Evolutionary conservation across 148 eudicot species (phyloP).

Genomic region (Fagopyrum homotropicum): DNA sequence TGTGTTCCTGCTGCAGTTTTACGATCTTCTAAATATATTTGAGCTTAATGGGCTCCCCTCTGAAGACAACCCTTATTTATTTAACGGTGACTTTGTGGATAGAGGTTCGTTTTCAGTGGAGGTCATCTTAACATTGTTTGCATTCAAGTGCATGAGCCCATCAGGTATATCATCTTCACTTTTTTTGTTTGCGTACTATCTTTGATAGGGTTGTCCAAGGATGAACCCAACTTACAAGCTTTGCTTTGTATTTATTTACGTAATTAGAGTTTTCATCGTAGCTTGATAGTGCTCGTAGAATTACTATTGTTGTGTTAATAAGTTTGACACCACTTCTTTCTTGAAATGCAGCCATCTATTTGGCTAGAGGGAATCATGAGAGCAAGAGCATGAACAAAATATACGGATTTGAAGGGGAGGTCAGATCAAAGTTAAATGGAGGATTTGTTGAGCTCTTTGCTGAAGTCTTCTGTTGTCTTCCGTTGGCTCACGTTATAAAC

Average conservation of each 20-base stretch:
- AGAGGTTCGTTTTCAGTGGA: constrained; percentile 94
- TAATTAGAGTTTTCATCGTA: not conserved
- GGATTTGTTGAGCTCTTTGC: constrained; percentile 96
- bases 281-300: constrained; percentile 2
- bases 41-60: constrained; percentile 97
- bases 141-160: constrained; percentile 95
- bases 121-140: constrained; percentile 87
- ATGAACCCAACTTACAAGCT: too few species aligned
- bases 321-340: constrained; percentile 12
- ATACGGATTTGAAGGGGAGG: constrained; percentile 98
- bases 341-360: constrained; percentile 64
- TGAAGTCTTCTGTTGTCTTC: constrained; percentile 93
- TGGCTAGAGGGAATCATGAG: constrained; percentile 93
- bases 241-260: too few species aligned
- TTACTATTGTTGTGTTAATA: not conserved
- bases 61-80: constrained; percentile 89
- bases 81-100: constrained; percentile 97
- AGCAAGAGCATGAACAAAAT: constrained; percentile 99
- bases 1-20: constrained; percentile 57
- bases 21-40: constrained; percentile 87
- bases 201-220: too few species aligned
- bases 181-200: not conserved
- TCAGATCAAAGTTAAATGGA: constrained; percentile 84
- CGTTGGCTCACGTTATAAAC: constrained; percentile 91
- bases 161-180: constrained; percentile 41